Evolutionary conservation across 164 flowering plant species (phyloP).

Genomic region (Hamamelis virginiana): DNA sequence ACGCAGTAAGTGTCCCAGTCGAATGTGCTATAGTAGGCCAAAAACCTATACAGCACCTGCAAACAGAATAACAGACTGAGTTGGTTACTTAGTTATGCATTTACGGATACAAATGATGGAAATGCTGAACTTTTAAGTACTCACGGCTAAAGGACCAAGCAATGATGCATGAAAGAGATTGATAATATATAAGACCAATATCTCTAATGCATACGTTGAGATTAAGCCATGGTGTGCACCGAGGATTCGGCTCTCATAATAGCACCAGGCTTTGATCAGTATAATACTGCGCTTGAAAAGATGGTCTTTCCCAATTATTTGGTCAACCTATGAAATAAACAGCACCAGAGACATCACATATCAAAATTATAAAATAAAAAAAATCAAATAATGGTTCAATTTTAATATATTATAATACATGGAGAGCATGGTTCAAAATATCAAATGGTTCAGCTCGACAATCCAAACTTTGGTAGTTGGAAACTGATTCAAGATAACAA

Average conservation of each 20-base stretch:
- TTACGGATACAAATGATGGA: neutral
- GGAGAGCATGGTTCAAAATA: too few species aligned
- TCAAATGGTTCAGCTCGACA: too few species aligned
- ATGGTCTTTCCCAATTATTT: slow-evolving; percentile 31
- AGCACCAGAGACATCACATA: neutral
- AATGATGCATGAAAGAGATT: slow-evolving; percentile 30
- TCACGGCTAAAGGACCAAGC: slow-evolving; percentile 34
- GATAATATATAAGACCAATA: slow-evolving; percentile 31
- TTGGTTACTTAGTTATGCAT: neutral
- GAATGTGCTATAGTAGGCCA: slow-evolving; percentile 34
- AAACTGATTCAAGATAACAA: neutral
- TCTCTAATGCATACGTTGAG: slow-evolving; percentile 44
- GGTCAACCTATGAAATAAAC: slow-evolving; percentile 28
- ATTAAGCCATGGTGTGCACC: slow-evolving; percentile 39
- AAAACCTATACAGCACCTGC: slow-evolving; percentile 30
- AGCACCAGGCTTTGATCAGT: slow-evolving; percentile 47
- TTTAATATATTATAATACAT: too few species aligned
- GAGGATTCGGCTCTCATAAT: slow-evolving; percentile 44
- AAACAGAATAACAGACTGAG: neutral
- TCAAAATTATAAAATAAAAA: neutral
- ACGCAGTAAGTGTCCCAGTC: slow-evolving; percentile 30
- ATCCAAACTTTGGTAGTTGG: neutral
- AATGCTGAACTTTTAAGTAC: slow-evolving; percentile 1
- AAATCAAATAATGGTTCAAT: too few species aligned
- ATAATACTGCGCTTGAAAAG: slow-evolving; percentile 42